Evolutionary conservation across 108 stramenopile species (phyloP).

Genomic region (Cyclotella sp.): DNA sequence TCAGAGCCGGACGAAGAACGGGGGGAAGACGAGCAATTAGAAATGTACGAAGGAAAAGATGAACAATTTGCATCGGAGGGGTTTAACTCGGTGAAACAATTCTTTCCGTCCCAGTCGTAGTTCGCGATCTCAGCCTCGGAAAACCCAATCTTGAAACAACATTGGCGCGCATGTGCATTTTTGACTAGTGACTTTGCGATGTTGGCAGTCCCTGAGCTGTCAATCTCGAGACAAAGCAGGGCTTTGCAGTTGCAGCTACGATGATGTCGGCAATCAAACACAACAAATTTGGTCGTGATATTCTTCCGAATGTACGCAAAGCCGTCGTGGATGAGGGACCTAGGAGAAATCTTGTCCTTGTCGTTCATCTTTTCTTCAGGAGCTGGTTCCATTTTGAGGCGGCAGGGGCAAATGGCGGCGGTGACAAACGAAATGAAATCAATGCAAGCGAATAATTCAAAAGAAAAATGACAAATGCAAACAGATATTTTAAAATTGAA

Average conservation of each 20-base stretch:
- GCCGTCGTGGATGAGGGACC: neutral
- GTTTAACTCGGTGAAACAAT: neutral
- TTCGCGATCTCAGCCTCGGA: neutral
- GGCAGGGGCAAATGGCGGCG: no score
- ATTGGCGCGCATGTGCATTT: neutral
- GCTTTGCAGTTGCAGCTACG: neutral
- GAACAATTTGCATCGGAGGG: no score
- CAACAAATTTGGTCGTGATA: neutral
- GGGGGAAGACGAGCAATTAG: neutral
- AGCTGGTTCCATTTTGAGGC: no score
- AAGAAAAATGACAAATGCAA: no score
- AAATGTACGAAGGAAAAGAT: no score
- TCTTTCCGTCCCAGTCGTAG: constrained; percentile 5
- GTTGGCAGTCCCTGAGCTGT: neutral
- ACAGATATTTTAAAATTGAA: no score
- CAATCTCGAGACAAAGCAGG: neutral
- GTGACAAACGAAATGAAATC: no score
- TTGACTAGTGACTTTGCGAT: neutral
- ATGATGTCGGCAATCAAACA: neutral
- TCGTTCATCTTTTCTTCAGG: neutral
- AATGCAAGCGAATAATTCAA: no score
- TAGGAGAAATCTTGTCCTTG: neutral
- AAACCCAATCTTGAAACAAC: neutral
- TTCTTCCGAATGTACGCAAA: neutral
- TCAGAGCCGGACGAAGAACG: neutral